A percentile compares a stretch with the other conserved stretches of the same genome.
These are phyloP conservation scores for Sambucus nigra DNA, from an alignment of 129 eudicot species.

Conservation along the genomic window DNA sequence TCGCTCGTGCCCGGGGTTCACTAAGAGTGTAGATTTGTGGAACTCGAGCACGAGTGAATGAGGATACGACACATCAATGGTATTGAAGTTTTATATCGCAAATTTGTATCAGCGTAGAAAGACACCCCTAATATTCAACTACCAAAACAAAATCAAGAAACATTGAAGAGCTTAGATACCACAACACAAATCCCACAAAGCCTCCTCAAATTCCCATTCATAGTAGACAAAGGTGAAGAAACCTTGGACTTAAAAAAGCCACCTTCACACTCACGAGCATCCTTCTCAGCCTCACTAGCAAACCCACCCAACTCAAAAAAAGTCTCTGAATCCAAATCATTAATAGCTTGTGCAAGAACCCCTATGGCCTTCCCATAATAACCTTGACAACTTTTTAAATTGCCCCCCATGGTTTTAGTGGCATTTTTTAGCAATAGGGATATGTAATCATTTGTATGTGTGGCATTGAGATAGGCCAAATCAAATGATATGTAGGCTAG, in stretches of 20 bases:
- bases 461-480: constrained; percentile 9
- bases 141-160: too few species aligned
- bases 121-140: too few species aligned
- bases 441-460: constrained; percentile 3
- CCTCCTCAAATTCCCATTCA: constrained; percentile 9
- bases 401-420: not conserved
- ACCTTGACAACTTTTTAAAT: constrained; percentile 2
- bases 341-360: constrained; percentile 3
- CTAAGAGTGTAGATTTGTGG: too few species aligned
- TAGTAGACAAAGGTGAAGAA: not conserved
- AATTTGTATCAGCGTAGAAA: too few species aligned
- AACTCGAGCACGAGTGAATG: too few species aligned
- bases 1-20: too few species aligned
- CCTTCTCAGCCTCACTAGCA: not conserved
- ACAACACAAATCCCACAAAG: constrained; percentile 10
- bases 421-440: not conserved
- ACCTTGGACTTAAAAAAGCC: not conserved
- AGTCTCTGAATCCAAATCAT: constrained; percentile 14
- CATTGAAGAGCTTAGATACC: not conserved
- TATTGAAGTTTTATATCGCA: too few species aligned
- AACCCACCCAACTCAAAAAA: not conserved
- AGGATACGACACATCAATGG: too few species aligned
- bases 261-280: constrained; percentile 2
- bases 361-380: constrained; percentile 4
- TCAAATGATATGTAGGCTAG: constrained; percentile 12